Evolutionary conservation across 768 basidiomycete species (phyloP).

Genomic region (Phanerochaete sordida): DNA sequence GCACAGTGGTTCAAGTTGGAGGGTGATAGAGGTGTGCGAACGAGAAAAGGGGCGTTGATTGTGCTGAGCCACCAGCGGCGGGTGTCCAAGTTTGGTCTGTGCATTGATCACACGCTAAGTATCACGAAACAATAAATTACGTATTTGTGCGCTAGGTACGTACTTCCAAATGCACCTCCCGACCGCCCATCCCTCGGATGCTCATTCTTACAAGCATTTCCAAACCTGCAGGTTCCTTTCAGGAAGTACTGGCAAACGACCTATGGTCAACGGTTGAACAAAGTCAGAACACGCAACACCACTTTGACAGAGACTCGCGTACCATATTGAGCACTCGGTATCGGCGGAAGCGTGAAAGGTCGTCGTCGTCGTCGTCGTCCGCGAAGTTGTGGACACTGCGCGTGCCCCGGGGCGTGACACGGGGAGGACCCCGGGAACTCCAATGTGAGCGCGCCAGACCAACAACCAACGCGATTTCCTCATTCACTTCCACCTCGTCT

Average conservation of each 20-base stretch:
- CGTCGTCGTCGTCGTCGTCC: not conserved
- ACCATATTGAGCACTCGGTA: not conserved
- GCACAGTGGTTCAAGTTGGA: conserved; percentile 1
- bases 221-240: conserved; percentile 65
- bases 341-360: not conserved
- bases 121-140: not conserved
- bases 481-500: not conserved
- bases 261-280: conserved; percentile 26
- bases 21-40: conserved; percentile 15
- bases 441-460: not conserved
- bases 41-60: conserved; percentile 18
- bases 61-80: conserved; percentile 4
- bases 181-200: conserved; percentile 43
- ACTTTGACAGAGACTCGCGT: not conserved
- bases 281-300: not conserved
- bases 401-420: not conserved
- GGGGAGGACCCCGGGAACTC: not conserved
- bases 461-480: not conserved
- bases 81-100: conserved; percentile 24
- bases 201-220: conserved; percentile 61
- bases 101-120: not conserved
- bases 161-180: conserved; percentile 47
- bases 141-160: conserved; percentile 26
- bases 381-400: not conserved
- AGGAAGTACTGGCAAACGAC: conserved; percentile 59